These are phyloP conservation scores for Phytophthora multivora DNA, from an alignment of 352 stramenopile genomes.

Conservation along the genomic window DNA sequence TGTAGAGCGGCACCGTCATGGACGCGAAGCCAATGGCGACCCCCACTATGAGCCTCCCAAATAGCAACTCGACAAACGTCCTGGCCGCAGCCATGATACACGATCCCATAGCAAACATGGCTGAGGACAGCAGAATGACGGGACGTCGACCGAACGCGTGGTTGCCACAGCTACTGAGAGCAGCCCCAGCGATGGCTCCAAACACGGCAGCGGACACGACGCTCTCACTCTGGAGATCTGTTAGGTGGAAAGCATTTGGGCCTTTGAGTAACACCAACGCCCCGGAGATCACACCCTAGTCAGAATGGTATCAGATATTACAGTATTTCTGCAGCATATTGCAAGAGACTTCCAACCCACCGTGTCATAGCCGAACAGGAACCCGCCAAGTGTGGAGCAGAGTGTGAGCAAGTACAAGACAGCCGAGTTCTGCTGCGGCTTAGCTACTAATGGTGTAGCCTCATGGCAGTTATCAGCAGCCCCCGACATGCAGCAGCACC, in stretches of 20 bases:
- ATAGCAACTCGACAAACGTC: conserved; percentile 53
- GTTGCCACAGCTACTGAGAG: conserved; percentile 66
- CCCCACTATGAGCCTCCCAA: conserved; percentile 65
- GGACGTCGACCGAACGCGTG: conserved; percentile 58
- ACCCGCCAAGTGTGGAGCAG: conserved; percentile 76
- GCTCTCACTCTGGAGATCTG: conserved; percentile 63
- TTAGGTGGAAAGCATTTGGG: conserved; percentile 63
- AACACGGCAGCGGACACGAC: conserved; percentile 76
- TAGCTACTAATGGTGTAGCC: conserved; percentile 10
- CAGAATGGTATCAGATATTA: no score
- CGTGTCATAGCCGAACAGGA: conserved; percentile 86
- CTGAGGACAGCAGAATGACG: conserved; percentile 71
- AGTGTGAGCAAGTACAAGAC: conserved; percentile 69
- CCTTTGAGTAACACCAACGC: conserved; percentile 76
- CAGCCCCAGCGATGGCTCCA: conserved; percentile 69
- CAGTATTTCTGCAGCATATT: background rate
- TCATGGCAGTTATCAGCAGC: background rate
- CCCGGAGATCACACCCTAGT: conserved; percentile 76
- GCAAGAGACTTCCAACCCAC: conserved; percentile 12
- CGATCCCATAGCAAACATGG: conserved; percentile 66
- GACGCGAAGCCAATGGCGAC: conserved; percentile 77
- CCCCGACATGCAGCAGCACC: no score
- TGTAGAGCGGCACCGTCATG: conserved; percentile 85
- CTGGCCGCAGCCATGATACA: conserved; percentile 59
- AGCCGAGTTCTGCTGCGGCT: conserved; percentile 15